Evolutionary conservation across 345 rosid species (phyloP), one percentile per base, ranked within the genome.

Genomic region (Carallia pectinifolia): DNA sequence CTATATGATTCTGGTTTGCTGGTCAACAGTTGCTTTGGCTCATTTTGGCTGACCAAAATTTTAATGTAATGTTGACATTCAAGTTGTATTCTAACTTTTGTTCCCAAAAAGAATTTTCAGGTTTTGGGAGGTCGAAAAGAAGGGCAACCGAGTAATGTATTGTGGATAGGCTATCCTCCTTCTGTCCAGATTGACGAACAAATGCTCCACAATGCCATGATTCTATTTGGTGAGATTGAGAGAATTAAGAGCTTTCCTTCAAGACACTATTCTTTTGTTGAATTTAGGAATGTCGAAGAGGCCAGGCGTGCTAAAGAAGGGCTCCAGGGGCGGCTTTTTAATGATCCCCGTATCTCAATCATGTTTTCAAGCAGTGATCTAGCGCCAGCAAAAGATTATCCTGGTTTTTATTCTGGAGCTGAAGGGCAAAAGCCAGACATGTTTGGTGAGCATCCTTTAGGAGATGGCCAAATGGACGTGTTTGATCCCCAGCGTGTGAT

Each of bases 121-220:
- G 67, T 86, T 73, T 80, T 74, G 59, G 90, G 76, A 52, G 83
- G 75, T 36, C 79, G 80, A 63, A 86, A 74, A 76, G 91, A 92
- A 39, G 87, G 85, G 36, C 92, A 82, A 60, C 97, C 93, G 29
- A 92, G 97, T 82, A 90, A 92, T 16, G 81, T 90, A 71, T 77
- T 96, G 75, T 88, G 96, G 94, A 77, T 96, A 74, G 99, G 98
- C 1, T 96, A 90, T 79, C 99, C 99, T 70, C 95, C 99, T 74
- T 82, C 96, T 64, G 81, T 88, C 71, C 94, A 82, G 80, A 86
- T 95, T 31, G 96, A 92, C 75, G 96, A 96, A 69, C 92, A 88
- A 74, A 89, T 87, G 97, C 90, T 96, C 68, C 99, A 96, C 76
- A 96, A 96, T 86, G 93, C 96, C 36, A 88, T 96, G 97, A 96